phyloP scores from a whole-genome alignment of 352 stramenopile species.

The Phytophthora sansomeana region DNA sequence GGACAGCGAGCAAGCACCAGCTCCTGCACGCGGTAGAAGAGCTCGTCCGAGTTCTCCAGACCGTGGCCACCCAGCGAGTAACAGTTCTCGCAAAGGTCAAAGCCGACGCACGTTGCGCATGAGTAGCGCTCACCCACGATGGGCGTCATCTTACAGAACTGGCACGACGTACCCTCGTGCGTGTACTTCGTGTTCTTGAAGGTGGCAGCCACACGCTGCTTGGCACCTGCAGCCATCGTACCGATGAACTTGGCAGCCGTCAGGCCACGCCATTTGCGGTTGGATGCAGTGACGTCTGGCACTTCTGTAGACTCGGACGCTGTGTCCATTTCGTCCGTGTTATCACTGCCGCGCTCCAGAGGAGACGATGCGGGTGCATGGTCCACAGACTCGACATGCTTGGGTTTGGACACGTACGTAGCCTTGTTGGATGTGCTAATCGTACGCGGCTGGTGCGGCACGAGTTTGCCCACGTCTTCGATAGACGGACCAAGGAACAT shows the following conservation, averaged over 20 bases:
- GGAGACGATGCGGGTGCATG: constrained; percentile 24
- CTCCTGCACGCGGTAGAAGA: constrained; percentile 86
- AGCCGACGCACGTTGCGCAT: constrained; percentile 82
- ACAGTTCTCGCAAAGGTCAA: constrained; percentile 84
- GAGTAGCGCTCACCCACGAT: constrained; percentile 82
- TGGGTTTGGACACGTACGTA: constrained; percentile 76
- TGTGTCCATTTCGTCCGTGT: constrained; percentile 44
- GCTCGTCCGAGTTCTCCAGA: constrained; percentile 86
- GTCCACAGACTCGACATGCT: constrained; percentile 35
- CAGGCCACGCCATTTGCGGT: constrained; percentile 65
- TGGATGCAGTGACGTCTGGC: constrained; percentile 28
- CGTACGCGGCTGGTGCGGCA: constrained; percentile 63
- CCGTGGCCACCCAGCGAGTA: constrained; percentile 86
- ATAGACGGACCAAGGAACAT: constrained; percentile 68
- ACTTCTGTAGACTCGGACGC: constrained; percentile 30
- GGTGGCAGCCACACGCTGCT: constrained; percentile 74
- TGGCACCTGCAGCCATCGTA: constrained; percentile 73
- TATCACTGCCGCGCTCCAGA: constrained; percentile 35
- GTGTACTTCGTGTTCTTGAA: constrained; percentile 73
- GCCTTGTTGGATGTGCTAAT: constrained; percentile 71
- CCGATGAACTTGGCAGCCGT: constrained; percentile 76
- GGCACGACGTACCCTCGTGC: constrained; percentile 80
- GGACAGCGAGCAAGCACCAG: constrained; percentile 73
- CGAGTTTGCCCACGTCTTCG: constrained; percentile 76
- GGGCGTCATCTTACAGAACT: constrained; percentile 82